Conservation (phyloP, 2,329 filamentous ascomycete species). For the Fusarium acutatum region DNA sequence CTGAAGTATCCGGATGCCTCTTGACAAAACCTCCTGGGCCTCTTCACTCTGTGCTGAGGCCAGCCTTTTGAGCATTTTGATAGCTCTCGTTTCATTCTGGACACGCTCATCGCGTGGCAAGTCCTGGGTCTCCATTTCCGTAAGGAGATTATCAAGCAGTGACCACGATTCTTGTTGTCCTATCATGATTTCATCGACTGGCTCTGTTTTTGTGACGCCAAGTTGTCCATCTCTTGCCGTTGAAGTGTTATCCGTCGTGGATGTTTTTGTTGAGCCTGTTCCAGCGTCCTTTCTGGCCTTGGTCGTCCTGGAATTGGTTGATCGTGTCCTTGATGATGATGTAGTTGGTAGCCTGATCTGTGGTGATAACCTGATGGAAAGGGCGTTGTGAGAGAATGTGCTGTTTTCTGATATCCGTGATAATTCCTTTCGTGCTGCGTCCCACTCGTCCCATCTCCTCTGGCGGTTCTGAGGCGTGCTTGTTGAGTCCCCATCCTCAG, state of each 20-base stretch:
- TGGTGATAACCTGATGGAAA: constrained; percentile 26
- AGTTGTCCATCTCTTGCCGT: neutral
- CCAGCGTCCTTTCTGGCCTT: neutral
- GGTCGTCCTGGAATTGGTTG: neutral
- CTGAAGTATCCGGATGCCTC: constrained; percentile 40
- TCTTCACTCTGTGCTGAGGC: constrained; percentile 17
- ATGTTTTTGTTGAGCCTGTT: neutral
- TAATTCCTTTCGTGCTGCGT: constrained; percentile 36
- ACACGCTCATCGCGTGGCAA: neutral
- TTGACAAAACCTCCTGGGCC: constrained; percentile 14
- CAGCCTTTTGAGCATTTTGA: constrained; percentile 28
- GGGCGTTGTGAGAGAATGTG: constrained; percentile 22
- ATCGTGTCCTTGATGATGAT: neutral
- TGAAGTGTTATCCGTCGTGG: neutral
- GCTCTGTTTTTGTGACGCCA: neutral
- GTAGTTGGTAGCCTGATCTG: constrained; percentile 12
- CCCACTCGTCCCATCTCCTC: constrained; percentile 40
- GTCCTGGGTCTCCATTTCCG: constrained; percentile 11
- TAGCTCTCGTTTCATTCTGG: constrained; percentile 20
- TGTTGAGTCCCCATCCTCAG: neutral
- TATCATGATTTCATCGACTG: neutral
- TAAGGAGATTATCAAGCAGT: constrained; percentile 19
- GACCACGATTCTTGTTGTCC: neutral
- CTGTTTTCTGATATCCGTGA: constrained; percentile 29
- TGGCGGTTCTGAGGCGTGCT: constrained; percentile 15